Base-by-base conservation (phyloP, 2,329 filamentous ascomycete genomes). In the Pseudocercospora cruenta region DNA sequence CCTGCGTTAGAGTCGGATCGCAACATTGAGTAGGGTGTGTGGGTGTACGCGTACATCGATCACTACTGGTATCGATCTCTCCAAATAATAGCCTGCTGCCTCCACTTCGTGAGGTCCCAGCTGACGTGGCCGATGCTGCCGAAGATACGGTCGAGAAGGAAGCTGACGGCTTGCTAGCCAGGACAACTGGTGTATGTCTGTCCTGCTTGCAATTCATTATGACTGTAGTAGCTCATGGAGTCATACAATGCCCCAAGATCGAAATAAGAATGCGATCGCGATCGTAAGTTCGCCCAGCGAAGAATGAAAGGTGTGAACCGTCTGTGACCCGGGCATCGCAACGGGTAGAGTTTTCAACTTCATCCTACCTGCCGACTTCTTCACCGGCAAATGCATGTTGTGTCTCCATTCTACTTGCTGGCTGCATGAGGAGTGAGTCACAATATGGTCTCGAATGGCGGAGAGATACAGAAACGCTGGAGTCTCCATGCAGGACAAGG, bases 31-130 rank as follows among this genome's bases (percentile, higher is more conserved):
- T 43, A 16, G 57, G 49, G 31, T 60, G 51, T 21, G 36, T 67
- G 4, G 31, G 55, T 22, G 28, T 60, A 62, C 53, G 70, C 74
- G 64, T 77, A 79, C 78, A 77, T 74, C 73, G 66, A 58, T 77
- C 76, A 68, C 80, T 80, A 54, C 78, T 79, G 65, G 78, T 77
- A 67, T 82, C 80, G 65, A 84, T 83, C 70, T 84, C 82, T 67
- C 82, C 82, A 76, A 84, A 84, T 67, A 84, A 73, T 63, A 80
- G 72, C 65, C 68, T 74, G 69, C 76, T 76, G 26, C 77, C 82
- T 74, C 74, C 75, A 72, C 74, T 74, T 33, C 76, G 75, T 16
- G 74, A 72, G 39, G 70, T 77, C n/a, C 70, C 73, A 54, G 73
- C 73, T 69, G 75, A 77, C 66, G 74, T 77, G 64, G 75, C 73